Conservation (phyloP, 805 yeast species). For the Jamesozyma lodderae region DNA sequence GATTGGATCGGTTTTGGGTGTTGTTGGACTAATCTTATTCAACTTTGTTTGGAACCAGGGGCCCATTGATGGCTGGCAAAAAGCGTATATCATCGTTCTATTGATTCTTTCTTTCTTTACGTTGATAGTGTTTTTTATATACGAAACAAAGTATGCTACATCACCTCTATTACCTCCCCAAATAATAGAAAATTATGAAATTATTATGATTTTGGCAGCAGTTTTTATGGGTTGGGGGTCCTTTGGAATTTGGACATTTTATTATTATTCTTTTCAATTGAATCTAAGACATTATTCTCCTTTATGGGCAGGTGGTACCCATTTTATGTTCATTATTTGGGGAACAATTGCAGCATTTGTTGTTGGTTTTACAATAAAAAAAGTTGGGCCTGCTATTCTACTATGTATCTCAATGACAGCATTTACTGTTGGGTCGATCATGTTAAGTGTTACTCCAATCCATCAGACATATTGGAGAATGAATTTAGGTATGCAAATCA, state of each 20-base stretch:
- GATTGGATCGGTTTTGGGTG: constrained; percentile 46
- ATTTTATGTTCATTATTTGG: constrained; percentile 38
- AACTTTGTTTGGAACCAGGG: constrained; percentile 71
- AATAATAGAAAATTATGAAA: constrained; percentile 35
- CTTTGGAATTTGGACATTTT: constrained; percentile 64
- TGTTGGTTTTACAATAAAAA: constrained; percentile 40
- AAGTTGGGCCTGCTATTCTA: constrained; percentile 41
- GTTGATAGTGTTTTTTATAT: constrained; percentile 38
- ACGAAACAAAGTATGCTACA: constrained; percentile 39
- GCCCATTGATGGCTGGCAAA: constrained; percentile 61
- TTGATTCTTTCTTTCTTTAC: constrained; percentile 41
- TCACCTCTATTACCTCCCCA: constrained; percentile 48
- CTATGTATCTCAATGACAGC: constrained; percentile 43
- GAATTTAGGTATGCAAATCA: constrained; percentile 44
- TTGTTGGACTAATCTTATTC: constrained; percentile 50
- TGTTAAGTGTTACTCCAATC: constrained; percentile 48
- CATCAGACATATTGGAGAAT: constrained; percentile 51
- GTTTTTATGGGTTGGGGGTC: constrained; percentile 66
- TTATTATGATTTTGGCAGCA: constrained; percentile 40
- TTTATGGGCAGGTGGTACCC: constrained; percentile 37
- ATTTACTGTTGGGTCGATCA: constrained; percentile 43
- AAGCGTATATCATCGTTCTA: constrained; percentile 47
- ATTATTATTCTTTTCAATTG: constrained; percentile 44
- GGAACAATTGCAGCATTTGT: constrained; percentile 49
- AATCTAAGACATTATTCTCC: constrained; percentile 41